phyloP scores from a whole-genome alignment of 345 rosid genomes.

The Boechera stricta region DNA sequence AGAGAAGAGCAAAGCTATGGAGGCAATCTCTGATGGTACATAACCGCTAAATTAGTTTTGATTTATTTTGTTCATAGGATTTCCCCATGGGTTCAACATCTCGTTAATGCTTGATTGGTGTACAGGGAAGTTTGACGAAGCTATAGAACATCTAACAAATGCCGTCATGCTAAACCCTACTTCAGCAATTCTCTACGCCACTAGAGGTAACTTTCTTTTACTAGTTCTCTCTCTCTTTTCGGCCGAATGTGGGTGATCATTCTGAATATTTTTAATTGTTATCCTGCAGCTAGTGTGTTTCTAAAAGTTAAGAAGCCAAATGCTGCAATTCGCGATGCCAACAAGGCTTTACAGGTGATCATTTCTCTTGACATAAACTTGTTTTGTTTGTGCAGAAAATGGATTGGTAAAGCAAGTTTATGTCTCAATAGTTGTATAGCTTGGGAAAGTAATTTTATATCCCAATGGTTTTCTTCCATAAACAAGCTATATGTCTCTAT shows the following conservation, averaged over 20 bases:
- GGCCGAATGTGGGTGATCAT: constrained; percentile 1
- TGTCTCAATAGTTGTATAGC: constrained; percentile 8
- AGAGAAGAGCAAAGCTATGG: constrained; percentile 63
- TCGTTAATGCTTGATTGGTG: constrained; percentile 23
- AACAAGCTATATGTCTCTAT: neutral
- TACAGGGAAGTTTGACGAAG: constrained; percentile 69
- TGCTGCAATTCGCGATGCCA: constrained; percentile 81
- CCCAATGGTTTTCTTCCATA: constrained; percentile 14
- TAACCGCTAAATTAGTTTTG: neutral
- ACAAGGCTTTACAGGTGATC: constrained; percentile 73
- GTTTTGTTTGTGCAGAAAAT: constrained; percentile 15
- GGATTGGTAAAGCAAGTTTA: constrained; percentile 7
- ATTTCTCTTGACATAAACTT: constrained; percentile 24
- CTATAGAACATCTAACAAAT: constrained; percentile 63
- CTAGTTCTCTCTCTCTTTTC: neutral
- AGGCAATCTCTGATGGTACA: constrained; percentile 69
- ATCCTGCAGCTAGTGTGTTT: constrained; percentile 63
- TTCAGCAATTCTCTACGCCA: constrained; percentile 80
- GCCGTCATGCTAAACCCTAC: constrained; percentile 77
- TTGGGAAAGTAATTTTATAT: neutral
- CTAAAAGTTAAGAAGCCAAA: constrained; percentile 72
- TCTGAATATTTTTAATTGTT: constrained; percentile 34
- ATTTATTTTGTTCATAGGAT: neutral
- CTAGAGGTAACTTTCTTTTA: constrained; percentile 59
- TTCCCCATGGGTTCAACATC: neutral